These are phyloP conservation scores for Dactylellina cionopaga DNA, from an alignment of 2,329 filamentous ascomycete genomes.

Conservation along the genomic window DNA sequence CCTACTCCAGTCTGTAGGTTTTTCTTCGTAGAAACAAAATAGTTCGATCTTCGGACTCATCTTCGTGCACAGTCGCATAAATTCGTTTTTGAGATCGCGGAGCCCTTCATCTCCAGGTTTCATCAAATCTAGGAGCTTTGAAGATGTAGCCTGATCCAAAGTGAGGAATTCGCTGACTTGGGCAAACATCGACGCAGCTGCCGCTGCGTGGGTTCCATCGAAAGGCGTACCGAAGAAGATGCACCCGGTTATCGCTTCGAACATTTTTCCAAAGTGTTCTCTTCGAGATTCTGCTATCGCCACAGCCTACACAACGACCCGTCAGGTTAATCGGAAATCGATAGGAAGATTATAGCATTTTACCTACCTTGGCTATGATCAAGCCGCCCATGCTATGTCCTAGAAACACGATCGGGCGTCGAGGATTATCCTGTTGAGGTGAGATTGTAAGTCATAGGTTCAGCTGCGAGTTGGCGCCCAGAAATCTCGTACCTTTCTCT, in stretches of 20 bases:
- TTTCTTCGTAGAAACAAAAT: slow-evolving; percentile 62
- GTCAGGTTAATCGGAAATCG: not conserved
- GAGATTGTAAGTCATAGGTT: not conserved
- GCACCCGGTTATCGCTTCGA: slow-evolving; percentile 61
- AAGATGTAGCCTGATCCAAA: slow-evolving; percentile 58
- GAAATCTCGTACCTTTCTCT: slow-evolving; percentile 58
- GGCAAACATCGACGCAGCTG: slow-evolving; percentile 61
- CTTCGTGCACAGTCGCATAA: slow-evolving; percentile 60
- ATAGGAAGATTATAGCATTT: not conserved
- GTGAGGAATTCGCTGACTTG: slow-evolving; percentile 58
- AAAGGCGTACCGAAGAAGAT: slow-evolving; percentile 63
- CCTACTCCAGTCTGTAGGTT: slow-evolving; percentile 61
- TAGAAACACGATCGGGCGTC: slow-evolving; percentile 62
- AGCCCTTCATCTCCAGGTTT: slow-evolving; percentile 61
- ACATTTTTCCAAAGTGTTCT: slow-evolving; percentile 61
- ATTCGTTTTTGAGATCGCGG: slow-evolving; percentile 61
- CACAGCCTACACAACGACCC: slow-evolving; percentile 12
- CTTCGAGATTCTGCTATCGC: slow-evolving; percentile 59
- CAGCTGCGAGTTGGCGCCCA: too few species aligned
- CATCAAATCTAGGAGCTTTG: slow-evolving; percentile 62
- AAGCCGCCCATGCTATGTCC: slow-evolving; percentile 64
- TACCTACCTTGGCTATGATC: slow-evolving; percentile 61
- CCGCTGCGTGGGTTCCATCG: slow-evolving; percentile 60
- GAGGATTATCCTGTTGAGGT: slow-evolving; percentile 55
- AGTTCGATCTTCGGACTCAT: slow-evolving; percentile 60